Conservation (phyloP, 305 asterid species). For the Solanum hybrid region DNA sequence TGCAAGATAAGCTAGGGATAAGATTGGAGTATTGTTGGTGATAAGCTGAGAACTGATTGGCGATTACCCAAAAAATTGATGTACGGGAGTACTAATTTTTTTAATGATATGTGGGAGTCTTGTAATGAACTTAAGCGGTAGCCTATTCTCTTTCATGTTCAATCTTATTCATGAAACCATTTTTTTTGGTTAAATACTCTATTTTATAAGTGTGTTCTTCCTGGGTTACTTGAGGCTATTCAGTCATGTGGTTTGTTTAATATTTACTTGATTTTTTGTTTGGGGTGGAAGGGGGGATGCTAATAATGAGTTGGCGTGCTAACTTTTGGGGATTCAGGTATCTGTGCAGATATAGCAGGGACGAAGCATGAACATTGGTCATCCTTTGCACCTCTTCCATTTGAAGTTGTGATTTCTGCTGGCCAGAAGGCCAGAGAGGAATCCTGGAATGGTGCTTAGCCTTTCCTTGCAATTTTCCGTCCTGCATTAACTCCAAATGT, state of each 20-base stretch:
- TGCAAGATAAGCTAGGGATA: not conserved
- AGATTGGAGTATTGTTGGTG: not conserved
- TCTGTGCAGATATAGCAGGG: constrained; percentile 84
- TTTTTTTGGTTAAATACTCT: not conserved
- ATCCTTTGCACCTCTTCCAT: constrained; percentile 96
- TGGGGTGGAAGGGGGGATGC: not conserved
- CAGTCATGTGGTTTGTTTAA: not conserved
- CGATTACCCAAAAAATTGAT: not conserved
- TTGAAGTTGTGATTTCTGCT: constrained; percentile 91
- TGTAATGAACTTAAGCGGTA: not conserved
- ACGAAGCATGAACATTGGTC: constrained; percentile 92
- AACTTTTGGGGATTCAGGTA: constrained; percentile 40
- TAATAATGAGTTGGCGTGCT: not conserved
- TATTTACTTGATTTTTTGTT: not conserved
- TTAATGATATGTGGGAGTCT: not conserved
- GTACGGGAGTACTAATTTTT: not conserved
- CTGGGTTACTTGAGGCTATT: not conserved
- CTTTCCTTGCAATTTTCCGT: constrained; percentile 11
- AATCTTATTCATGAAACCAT: not conserved
- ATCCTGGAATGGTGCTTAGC: constrained; percentile 62
- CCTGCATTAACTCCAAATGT: not conserved
- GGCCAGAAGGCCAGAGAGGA: constrained; percentile 97
- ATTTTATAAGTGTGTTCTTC: not conserved
- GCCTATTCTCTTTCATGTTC: not conserved
- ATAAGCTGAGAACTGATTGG: not conserved